Conservation (phyloP, 495 filamentous ascomycete genomes). For the Geopyxis carbonaria region DNA sequence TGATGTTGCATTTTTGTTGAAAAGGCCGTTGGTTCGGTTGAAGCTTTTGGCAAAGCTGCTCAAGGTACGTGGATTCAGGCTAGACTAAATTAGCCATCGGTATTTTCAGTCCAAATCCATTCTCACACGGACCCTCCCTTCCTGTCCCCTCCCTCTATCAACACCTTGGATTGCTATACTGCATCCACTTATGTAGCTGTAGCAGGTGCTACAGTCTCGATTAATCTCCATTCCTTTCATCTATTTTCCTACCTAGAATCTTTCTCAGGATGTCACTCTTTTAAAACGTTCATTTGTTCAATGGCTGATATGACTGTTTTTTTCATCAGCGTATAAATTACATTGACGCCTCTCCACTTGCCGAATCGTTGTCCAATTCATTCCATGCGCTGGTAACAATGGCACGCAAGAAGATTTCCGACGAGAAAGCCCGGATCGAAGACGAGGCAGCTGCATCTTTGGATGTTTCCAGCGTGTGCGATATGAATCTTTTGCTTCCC, state of each 20-base stretch:
- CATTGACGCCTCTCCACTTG: conserved; percentile 39
- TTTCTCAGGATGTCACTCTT: conserved; percentile 1
- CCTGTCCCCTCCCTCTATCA: too few relatives aligned
- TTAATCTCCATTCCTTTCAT: neutral
- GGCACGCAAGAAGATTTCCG: conserved; percentile 59
- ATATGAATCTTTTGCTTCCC: conserved; percentile 56
- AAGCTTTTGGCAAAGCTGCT: conserved; percentile 78
- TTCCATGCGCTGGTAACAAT: conserved; percentile 61
- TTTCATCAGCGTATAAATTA: conserved; percentile 32
- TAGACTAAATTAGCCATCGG: too few relatives aligned
- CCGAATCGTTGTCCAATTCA: conserved; percentile 36
- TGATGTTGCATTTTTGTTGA: conserved; percentile 85
- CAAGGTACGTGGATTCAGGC: conserved; percentile 41
- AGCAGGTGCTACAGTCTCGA: too few relatives aligned
- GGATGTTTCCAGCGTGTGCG: conserved; percentile 59
- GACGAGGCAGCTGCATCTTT: conserved; percentile 78
- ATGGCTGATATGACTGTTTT: neutral
- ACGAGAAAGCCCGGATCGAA: conserved; percentile 73
- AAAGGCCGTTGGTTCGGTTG: conserved; percentile 69
- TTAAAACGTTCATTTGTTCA: conserved; percentile 5
- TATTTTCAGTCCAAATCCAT: too few relatives aligned
- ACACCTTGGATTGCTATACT: too few relatives aligned
- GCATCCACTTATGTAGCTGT: too few relatives aligned
- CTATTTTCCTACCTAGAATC: conserved; percentile 1
- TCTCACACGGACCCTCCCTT: conserved; percentile 1